Percentiles rank a stretch among this genome's conserved stretches.
phyloP scores from a whole-genome alignment of 2,329 filamentous ascomycete genomes.

The Coniochaeta prunicola region DNA sequence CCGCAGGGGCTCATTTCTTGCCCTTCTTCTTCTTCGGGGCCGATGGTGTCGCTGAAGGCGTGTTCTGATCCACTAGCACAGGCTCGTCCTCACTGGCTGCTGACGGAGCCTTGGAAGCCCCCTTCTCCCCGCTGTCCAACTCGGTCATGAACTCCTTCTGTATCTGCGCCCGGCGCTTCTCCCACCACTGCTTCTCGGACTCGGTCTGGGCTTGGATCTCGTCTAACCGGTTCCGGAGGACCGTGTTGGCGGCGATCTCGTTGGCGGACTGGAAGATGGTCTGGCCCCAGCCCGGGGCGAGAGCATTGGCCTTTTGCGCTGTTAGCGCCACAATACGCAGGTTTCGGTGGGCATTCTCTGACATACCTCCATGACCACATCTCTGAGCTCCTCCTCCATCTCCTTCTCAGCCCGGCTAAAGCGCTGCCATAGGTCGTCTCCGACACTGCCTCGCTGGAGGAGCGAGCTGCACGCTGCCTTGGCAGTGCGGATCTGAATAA shows the following conservation, averaged over 20 bases:
- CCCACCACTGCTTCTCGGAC: conserved; percentile 87
- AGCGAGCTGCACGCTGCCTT: conserved; percentile 82
- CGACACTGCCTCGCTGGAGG: conserved; percentile 84
- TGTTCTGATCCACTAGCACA: conserved; percentile 63
- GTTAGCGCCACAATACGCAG: no score
- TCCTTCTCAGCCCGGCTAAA: conserved; percentile 92
- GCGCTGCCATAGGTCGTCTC: conserved; percentile 91
- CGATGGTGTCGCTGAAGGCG: conserved; percentile 27
- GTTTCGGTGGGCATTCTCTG: not conserved
- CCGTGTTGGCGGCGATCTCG: conserved; percentile 82
- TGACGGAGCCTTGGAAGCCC: conserved; percentile 21
- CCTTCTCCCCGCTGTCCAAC: conserved; percentile 55
- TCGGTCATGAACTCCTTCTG: conserved; percentile 78
- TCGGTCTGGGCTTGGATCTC: conserved; percentile 66
- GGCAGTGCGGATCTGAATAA: conserved; percentile 79
- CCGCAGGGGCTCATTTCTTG: conserved; percentile 40
- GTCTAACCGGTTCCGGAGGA: conserved; percentile 66
- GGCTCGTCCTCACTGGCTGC: conserved; percentile 62
- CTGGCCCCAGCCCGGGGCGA: conserved; percentile 83
- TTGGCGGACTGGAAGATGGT: conserved; percentile 96
- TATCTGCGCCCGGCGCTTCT: conserved; percentile 68
- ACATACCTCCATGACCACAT: conserved; percentile 84
- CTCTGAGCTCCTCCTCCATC: conserved; percentile 90
- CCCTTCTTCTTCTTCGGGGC: conserved; percentile 55
- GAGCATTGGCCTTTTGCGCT: conserved; percentile 73